A percentile compares a stretch with the other conserved stretches of the same genome.
phyloP scores from a whole-genome alignment of 2,329 filamentous ascomycete genomes.

The Paecilomyces sp. region DNA sequence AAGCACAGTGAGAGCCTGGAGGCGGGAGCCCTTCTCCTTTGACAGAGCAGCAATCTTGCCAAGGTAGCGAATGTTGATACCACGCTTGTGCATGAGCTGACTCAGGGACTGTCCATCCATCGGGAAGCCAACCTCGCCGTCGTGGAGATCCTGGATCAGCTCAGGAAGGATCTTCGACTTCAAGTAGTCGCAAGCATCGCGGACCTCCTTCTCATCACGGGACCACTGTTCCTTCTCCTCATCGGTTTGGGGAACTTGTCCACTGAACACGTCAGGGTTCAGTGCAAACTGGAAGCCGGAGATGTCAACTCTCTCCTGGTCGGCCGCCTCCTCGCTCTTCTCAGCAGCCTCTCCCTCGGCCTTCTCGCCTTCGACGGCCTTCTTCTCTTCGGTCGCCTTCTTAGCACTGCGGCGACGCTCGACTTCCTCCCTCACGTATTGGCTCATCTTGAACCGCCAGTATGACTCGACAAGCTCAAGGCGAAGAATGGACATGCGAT shows the following conservation, averaged over 20 bases:
- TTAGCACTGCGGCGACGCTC: slow-evolving; percentile 50
- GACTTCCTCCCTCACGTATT: slow-evolving; percentile 77
- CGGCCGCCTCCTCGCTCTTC: slow-evolving; percentile 31
- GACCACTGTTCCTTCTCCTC: slow-evolving; percentile 79
- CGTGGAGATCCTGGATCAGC: slow-evolving; percentile 76
- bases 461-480: slow-evolving; percentile 85
- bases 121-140: slow-evolving; percentile 91
- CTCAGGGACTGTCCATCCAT: slow-evolving; percentile 96
- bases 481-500: slow-evolving; percentile 90
- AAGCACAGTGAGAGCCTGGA: slow-evolving; percentile 70
- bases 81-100: slow-evolving; percentile 85
- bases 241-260: slow-evolving; percentile 80
- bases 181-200: slow-evolving; percentile 73
- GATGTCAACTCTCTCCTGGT: slow-evolving; percentile 70
- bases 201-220: slow-evolving; percentile 81
- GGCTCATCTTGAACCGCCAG: slow-evolving; percentile 76
- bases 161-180: slow-evolving; percentile 73
- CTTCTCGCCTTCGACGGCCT: slow-evolving; percentile 29
- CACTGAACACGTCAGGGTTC: slow-evolving; percentile 93
- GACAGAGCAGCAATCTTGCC: slow-evolving; percentile 70
- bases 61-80: slow-evolving; percentile 95
- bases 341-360: slow-evolving; percentile 32
- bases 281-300: slow-evolving; percentile 80
- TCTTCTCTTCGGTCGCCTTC: slow-evolving; percentile 30
- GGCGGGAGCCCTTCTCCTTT: slow-evolving; percentile 58